These are phyloP conservation scores for Pleodorina starrii DNA, from an alignment of 139 green algal species.

Conservation along the genomic window DNA sequence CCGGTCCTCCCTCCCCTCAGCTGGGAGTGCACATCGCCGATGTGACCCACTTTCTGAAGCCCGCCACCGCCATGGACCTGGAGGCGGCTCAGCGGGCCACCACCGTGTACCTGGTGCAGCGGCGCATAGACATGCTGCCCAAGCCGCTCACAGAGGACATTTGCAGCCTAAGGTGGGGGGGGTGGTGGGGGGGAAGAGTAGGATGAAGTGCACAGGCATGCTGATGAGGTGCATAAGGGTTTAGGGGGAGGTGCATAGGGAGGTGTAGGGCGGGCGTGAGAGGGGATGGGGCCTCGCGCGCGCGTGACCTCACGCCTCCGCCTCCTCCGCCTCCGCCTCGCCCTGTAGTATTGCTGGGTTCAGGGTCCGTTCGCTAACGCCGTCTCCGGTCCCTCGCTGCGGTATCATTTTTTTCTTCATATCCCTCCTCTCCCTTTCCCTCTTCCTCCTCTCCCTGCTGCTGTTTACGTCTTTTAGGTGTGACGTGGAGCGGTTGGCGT, in stretches of 20 bases:
- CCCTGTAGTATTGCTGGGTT: too few relatives aligned
- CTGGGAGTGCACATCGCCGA: conserved; percentile 96
- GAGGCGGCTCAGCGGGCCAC: conserved; percentile 85
- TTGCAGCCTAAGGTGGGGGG: conserved; percentile 78
- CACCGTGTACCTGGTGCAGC: conserved; percentile 89
- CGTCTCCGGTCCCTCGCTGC: too few relatives aligned
- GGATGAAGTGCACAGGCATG: too few relatives aligned
- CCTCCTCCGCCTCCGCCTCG: too few relatives aligned
- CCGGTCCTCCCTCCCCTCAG: neutral
- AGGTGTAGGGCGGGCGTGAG: too few relatives aligned
- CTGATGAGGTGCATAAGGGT: too few relatives aligned
- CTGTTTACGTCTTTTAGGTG: too few relatives aligned
- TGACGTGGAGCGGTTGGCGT: conserved; percentile 91
- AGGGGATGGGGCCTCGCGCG: neutral
- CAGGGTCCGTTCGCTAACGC: too few relatives aligned
- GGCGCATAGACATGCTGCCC: conserved; percentile 95
- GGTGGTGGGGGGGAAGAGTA: too few relatives aligned
- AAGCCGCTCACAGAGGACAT: conserved; percentile 96
- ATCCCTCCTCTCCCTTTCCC: neutral
- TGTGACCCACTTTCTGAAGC: conserved; percentile 91
- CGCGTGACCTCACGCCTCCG: too few relatives aligned
- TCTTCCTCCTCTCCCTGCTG: neutral
- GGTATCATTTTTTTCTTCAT: too few relatives aligned
- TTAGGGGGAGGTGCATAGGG: too few relatives aligned
- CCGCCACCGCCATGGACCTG: conserved; percentile 83